phyloP scores from a whole-genome alignment of 305 asterid species.

The Fraxinus paxiana region DNA sequence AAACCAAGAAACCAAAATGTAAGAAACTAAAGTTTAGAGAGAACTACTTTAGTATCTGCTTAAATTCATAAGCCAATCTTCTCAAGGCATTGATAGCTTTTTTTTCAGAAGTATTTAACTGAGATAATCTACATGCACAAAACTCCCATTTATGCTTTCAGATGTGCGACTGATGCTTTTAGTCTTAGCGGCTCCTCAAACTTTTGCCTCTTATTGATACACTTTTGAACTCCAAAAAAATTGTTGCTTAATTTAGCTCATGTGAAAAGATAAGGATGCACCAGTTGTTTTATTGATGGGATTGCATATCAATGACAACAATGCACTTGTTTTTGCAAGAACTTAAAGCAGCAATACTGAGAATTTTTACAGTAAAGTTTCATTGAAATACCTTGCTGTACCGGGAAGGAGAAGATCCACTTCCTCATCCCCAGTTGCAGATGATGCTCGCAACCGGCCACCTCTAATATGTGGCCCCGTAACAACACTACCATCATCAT shows the following conservation, averaged over 20 bases:
- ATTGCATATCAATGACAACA: neutral
- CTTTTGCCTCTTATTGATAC: neutral
- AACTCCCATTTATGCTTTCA: neutral
- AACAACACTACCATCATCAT: conserved; percentile 56
- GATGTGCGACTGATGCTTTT: neutral
- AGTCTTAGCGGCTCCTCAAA: neutral
- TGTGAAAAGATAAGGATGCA: neutral
- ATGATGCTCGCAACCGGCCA: conserved; percentile 73
- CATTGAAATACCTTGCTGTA: conserved; percentile 68
- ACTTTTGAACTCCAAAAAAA: neutral
- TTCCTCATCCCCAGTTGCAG: conserved; percentile 84
- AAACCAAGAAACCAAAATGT: conserved; percentile 12
- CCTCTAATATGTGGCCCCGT: conserved; percentile 92
- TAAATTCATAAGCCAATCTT: neutral
- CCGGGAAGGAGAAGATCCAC: conserved; percentile 99
- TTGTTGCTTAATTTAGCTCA: neutral
- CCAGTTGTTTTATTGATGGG: neutral
- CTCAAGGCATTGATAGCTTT: neutral
- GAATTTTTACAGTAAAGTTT: neutral
- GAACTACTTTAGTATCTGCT: neutral
- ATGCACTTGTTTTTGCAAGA: neutral
- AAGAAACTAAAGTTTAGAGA: neutral
- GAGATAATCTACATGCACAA: neutral
- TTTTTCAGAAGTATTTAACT: neutral
- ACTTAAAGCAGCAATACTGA: neutral